Evolutionary conservation across 2,329 filamentous ascomycete species (phyloP).

Genomic region (Trichophyton mentagrophytes): DNA sequence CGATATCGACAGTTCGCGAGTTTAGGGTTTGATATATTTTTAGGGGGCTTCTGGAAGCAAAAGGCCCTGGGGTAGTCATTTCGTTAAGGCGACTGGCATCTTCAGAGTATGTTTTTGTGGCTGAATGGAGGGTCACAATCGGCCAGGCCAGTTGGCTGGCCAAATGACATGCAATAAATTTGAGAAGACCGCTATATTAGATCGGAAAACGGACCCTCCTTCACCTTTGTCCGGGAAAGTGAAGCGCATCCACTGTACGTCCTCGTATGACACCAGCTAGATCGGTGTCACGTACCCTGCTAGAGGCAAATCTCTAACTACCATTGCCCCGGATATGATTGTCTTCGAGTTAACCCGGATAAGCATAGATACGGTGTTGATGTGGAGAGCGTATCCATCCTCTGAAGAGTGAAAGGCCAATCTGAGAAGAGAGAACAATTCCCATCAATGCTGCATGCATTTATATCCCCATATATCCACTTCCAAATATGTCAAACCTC

Average conservation of each 20-base stretch:
- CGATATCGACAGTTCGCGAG: neutral
- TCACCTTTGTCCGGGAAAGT: neutral
- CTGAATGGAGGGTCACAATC: neutral
- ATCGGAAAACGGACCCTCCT: no score
- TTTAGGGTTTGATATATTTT: neutral
- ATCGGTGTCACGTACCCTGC: neutral
- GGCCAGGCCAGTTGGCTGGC: no score
- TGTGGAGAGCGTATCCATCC: neutral
- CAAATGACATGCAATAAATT: no score
- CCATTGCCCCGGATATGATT: neutral
- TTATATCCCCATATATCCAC: neutral
- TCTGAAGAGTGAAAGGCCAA: neutral
- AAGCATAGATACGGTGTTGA: neutral
- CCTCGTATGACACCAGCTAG: neutral
- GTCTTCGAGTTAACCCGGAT: neutral
- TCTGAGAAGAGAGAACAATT: neutral
- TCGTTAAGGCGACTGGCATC: neutral
- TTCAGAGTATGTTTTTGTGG: neutral
- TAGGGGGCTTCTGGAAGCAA: neutral
- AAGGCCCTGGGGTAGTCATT: neutral
- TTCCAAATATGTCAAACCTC: neutral
- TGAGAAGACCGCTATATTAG: neutral
- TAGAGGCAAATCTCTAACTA: neutral
- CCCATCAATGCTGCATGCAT: neutral
- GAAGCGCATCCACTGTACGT: neutral